These are phyloP conservation scores for Salix viminalis DNA, from an alignment of 345 rosid species.

Conservation along the genomic window DNA sequence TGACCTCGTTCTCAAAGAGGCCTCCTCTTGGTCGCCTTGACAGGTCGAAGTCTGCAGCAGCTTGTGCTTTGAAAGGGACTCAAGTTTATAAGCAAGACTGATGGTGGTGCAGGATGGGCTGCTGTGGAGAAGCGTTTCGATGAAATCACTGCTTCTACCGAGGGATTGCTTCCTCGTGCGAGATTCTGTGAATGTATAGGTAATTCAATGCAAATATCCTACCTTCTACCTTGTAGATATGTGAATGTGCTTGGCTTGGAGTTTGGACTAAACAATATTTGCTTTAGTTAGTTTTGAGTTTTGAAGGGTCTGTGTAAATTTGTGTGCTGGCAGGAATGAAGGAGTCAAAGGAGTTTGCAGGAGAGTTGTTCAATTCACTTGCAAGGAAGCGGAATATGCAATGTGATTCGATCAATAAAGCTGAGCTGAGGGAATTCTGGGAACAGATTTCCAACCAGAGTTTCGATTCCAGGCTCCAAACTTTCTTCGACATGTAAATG, in stretches of 20 bases:
- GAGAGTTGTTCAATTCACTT: conserved; percentile 62
- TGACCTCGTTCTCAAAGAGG: conserved; percentile 47
- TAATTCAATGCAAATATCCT: background rate
- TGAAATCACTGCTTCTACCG: conserved; percentile 46
- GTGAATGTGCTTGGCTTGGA: background rate
- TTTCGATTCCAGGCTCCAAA: conserved; percentile 69
- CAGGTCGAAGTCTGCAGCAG: conserved; percentile 60
- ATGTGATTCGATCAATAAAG: conserved; percentile 49
- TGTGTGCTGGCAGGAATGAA: conserved; percentile 51
- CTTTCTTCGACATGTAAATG: conserved; percentile 68
- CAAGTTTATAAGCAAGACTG: conserved; percentile 66
- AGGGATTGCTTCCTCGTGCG: conserved; percentile 42
- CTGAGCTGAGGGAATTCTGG: conserved; percentile 58
- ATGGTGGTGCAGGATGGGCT: conserved; percentile 64
- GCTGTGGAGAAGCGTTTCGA: conserved; percentile 64
- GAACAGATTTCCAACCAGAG: conserved; percentile 71
- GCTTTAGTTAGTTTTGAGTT: background rate
- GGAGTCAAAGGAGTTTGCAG: conserved; percentile 66
- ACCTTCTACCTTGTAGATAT: background rate
- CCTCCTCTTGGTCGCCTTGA: conserved; percentile 45
- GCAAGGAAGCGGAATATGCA: conserved; percentile 49
- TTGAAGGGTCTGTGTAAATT: background rate
- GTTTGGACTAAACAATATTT: background rate
- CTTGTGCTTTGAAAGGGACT: conserved; percentile 66
- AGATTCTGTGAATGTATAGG: conserved; percentile 71